A percentile compares a stretch with the other conserved stretches of the same genome.
phyloP scores from a whole-genome alignment of 192 early-diverging fungal genomes.

The Pilaira anomala region DNA sequence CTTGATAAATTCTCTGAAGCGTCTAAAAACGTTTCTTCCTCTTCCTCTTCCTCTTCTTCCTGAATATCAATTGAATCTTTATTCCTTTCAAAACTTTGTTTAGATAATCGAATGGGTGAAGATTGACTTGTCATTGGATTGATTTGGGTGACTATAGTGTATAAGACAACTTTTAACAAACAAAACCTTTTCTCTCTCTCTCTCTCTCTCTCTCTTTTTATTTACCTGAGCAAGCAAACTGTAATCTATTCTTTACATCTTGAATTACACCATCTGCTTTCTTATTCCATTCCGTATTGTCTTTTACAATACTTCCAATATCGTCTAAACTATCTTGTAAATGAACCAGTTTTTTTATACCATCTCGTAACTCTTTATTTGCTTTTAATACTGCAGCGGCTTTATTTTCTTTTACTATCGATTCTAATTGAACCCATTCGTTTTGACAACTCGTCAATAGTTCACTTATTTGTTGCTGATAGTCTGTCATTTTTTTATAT shows the following conservation, averaged over 20 bases:
- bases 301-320: not conserved
- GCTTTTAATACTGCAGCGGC: not conserved
- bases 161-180: not conserved
- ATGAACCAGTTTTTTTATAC: slow-evolving; percentile 26
- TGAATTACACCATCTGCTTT: slow-evolving; percentile 14
- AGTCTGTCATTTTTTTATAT: slow-evolving; percentile 3
- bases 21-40: not conserved
- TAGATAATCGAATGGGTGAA: not conserved
- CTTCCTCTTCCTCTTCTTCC: not conserved
- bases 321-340: slow-evolving; percentile 31
- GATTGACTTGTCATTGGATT: slow-evolving; percentile 13
- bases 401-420: not conserved
- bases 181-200: not conserved
- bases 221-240: slow-evolving; percentile 18
- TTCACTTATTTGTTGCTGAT: slow-evolving; percentile 7
- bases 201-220: not conserved
- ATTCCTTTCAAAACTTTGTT: not conserved
- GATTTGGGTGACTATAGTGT: not conserved
- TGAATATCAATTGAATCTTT: not conserved
- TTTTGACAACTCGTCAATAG: slow-evolving; percentile 12
- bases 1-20: not conserved
- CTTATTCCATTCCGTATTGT: slow-evolving; percentile 3
- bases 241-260: slow-evolving; percentile 13
- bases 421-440: slow-evolving; percentile 8
- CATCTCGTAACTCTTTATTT: slow-evolving; percentile 18